Evolutionary conservation across 352 stramenopile genomes (phyloP), one percentile per base, ranked within the genome.

Genomic region (Blastocystis sp.): DNA sequence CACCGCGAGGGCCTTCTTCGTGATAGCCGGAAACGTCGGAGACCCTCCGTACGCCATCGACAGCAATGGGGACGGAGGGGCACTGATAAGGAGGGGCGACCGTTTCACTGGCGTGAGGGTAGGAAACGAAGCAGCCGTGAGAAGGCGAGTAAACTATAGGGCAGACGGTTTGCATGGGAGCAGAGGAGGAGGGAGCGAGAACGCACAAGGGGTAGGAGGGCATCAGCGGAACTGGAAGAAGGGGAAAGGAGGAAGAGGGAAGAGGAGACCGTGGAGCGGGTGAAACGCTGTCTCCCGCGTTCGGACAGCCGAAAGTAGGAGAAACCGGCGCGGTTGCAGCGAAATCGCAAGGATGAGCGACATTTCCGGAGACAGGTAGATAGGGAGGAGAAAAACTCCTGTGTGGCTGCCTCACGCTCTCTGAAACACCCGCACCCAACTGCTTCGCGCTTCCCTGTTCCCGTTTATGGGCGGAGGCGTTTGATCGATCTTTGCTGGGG

Each of bases 11-110:
- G 0, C 74, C 74, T 70, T 84, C 74, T 28, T 67, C 52, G 48
- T 84, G 74, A 28, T 38, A 84, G 19, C 74, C 74, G 23, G 40
- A 69, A 19, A 70, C 52, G 66, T 84, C 74, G 34, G 74, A 84
- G 21, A 84, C 74, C 28, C 28, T 67, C 48, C 48, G 59, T 1
- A 62, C 45, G 11, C 56, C 74, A 4, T 52, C 41, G 1, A 2
- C 52, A 28, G 34, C 34, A 21, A 23, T 21, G 17, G 43, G 53
- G 2, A 45, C 9, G 28, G 74, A 69, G 5, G 56, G 28, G 53
- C 48, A 11, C 14, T 23, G 66, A 21, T 56, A n/a, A n/a, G 66
- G 48, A 17, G 5, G 66, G 7, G 48, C 17, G n/a, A 76, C 48
- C 7, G n/a, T 17, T 52, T 76, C 66, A 9, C 19, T 52, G 2